Evolutionary conservation across 768 basidiomycete species (phyloP), one percentile per base, ranked within the genome.

Genomic region (Jaapia argillacea): DNA sequence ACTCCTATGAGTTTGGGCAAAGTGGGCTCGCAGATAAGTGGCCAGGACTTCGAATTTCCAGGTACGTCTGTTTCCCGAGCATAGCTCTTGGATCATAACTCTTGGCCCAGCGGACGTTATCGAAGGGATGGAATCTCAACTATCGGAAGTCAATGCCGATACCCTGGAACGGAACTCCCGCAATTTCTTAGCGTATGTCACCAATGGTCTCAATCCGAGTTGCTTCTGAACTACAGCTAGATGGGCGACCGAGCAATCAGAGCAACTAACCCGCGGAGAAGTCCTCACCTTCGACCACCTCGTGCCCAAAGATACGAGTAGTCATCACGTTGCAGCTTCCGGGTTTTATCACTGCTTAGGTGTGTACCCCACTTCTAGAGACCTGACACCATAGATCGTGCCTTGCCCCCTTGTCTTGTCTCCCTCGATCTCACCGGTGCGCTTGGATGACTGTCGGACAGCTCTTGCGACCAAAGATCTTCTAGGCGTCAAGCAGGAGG

Each of bases 261-360:
- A n/a, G n/a, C 68, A 81, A 42, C 71, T 81, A 21, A 62, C 60
- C 38, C 58, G 66, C 5, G 58, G 64, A 13, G 61, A 65, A 13
- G 59, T 64, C 44, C 63, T 89, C 25, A 67, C 62, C 6, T 86
- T 89, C 54, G 75, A 82, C 45, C 69, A 67, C 24, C 69, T 90
- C 25, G 81, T 78, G 6, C 85, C 85, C 6, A 71, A 63, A 48
- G 56, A 61, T 36, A 75, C 81, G 1, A 86, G 81, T 51, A 85
- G 81, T 3, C 70, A 75, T 6, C 85, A 80, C 54, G 82, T 90
- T 27, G 88, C 85, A 6, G 79, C 87, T 6, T 76, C 83, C 13
- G 88, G 79, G 3, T 81, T 91, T 58, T 87, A 91, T 58, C 85
- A 91, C 51, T 88, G 86, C 56, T 69, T 91, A 35, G 86, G 88